Percentiles rank a stretch among this genome's conserved stretches.
phyloP scores from a whole-genome alignment of 192 early-diverging fungal species.

The Oehlia diaphana region DNA sequence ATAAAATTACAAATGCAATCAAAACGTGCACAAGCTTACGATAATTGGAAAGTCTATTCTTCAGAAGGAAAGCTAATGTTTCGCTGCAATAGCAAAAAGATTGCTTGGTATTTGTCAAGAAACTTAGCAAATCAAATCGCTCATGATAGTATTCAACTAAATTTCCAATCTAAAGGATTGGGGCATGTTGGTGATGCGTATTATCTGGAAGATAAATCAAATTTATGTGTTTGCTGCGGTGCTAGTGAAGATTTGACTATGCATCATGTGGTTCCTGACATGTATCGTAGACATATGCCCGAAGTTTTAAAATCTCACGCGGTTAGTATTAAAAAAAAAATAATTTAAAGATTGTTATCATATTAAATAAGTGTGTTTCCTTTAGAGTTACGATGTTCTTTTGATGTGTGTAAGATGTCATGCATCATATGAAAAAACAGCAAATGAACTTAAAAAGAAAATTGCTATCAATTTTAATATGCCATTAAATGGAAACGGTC shows the following conservation, averaged over 20 bases:
- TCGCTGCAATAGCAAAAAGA: constrained; percentile 43
- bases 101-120: constrained; percentile 37
- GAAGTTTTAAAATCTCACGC: constrained; percentile 39
- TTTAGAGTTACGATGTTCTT: constrained; percentile 39
- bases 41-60: constrained; percentile 49
- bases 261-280: constrained; percentile 45
- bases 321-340: constrained; percentile 21
- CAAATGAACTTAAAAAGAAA: constrained; percentile 31
- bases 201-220: constrained; percentile 37
- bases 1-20: not conserved
- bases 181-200: constrained; percentile 36
- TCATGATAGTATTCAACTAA: constrained; percentile 33
- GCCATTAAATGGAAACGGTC: constrained; percentile 40
- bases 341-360: no score
- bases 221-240: constrained; percentile 40
- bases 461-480: constrained; percentile 26
- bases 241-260: constrained; percentile 27
- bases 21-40: constrained; percentile 24
- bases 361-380: not conserved
- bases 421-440: constrained; percentile 31
- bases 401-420: constrained; percentile 39
- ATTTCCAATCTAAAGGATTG: constrained; percentile 37
- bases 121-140: constrained; percentile 27
- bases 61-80: constrained; percentile 38
- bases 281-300: constrained; percentile 44